Evolutionary conservation across 805 yeast species (phyloP).

Genomic region (Barnettozyma sp.): DNA sequence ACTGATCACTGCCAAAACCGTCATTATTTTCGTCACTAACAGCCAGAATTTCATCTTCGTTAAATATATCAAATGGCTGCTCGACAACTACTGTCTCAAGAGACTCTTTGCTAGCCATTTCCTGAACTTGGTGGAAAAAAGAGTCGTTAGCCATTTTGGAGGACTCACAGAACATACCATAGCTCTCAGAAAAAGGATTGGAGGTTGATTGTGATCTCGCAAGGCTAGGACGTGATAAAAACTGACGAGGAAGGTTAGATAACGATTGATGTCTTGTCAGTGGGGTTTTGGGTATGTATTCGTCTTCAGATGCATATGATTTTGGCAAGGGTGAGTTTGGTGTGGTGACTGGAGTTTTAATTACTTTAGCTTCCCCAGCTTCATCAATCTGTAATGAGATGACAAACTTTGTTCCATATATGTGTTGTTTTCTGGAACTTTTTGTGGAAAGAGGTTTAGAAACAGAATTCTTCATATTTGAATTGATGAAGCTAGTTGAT

Average conservation of each 20-base stretch:
- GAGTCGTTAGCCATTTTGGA: constrained; percentile 17
- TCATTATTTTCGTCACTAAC: constrained; percentile 12
- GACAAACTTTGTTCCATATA: constrained; percentile 7
- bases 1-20: background rate
- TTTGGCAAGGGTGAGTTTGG: constrained; percentile 3
- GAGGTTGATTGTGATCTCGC: constrained; percentile 16
- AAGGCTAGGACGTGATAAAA: constrained; percentile 4
- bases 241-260: constrained; percentile 7
- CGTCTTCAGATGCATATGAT: background rate
- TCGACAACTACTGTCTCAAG: constrained; percentile 5
- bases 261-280: constrained; percentile 21
- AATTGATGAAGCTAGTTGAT: background rate
- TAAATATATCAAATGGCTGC: constrained; percentile 5
- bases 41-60: constrained; percentile 4
- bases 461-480: background rate
- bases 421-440: background rate
- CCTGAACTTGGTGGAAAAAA: constrained; percentile 17
- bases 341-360: constrained; percentile 6
- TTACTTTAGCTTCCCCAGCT: constrained; percentile 22
- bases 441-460: background rate
- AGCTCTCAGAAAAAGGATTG: constrained; percentile 11
- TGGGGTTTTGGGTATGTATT: too few relatives aligned
- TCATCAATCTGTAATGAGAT: constrained; percentile 21
- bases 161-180: constrained; percentile 21
- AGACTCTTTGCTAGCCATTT: constrained; percentile 4